These are phyloP conservation scores for Phoma sp. DNA, from an alignment of 2,329 filamentous ascomycete species.

Conservation along the genomic window DNA sequence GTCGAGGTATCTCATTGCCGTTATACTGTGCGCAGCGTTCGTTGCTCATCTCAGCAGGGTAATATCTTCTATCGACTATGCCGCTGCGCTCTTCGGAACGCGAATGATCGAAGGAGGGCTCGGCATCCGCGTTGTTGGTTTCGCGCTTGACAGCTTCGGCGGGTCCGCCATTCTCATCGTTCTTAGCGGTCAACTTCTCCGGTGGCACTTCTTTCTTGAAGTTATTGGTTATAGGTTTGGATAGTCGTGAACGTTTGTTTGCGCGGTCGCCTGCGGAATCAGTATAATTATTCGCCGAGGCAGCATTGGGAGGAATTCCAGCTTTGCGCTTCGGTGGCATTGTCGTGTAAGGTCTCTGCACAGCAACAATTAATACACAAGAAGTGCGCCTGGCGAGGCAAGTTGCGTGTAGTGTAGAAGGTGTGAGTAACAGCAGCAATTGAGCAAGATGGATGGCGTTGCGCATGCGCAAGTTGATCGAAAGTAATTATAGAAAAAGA, in stretches of 20 bases:
- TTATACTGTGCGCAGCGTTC: constrained; percentile 78
- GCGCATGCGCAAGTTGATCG: background rate
- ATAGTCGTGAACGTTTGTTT: constrained; percentile 48
- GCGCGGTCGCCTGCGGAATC: constrained; percentile 41
- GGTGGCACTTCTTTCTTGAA: constrained; percentile 24
- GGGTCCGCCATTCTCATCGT: constrained; percentile 27
- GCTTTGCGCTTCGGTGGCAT: constrained; percentile 49
- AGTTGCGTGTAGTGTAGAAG: background rate
- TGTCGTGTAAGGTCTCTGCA: background rate
- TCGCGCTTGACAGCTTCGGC: constrained; percentile 20
- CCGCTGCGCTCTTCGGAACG: constrained; percentile 48
- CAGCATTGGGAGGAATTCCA: constrained; percentile 19
- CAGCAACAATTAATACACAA: background rate
- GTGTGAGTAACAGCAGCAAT: background rate
- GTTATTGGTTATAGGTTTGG: constrained; percentile 38
- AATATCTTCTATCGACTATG: constrained; percentile 68
- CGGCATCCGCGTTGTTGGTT: background rate
- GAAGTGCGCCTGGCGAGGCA: background rate
- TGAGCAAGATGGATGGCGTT: background rate
- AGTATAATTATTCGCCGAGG: constrained; percentile 43
- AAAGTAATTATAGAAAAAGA: background rate
- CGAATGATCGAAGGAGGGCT: constrained; percentile 43
- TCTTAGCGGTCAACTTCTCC: constrained; percentile 17
- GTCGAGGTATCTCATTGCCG: constrained; percentile 71
- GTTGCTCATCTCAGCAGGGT: constrained; percentile 86